Conservation (phyloP, 2,329 filamentous ascomycete genomes). For the Huntiella abstrusa region DNA sequence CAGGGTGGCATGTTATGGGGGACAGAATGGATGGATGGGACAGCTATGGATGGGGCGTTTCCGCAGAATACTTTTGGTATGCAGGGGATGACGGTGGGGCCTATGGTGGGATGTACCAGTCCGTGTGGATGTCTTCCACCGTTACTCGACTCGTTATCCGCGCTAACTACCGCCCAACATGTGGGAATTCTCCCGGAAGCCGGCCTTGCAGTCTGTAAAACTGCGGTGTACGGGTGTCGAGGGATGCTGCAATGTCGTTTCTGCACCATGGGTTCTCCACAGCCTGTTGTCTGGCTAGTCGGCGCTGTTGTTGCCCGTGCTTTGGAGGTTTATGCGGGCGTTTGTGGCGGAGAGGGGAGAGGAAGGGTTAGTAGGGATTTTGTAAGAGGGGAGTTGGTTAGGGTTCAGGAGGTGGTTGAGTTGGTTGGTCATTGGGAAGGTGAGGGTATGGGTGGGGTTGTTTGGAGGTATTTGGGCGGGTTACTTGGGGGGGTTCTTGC, state of each 20-base stretch:
- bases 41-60: too few species aligned
- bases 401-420: slow-evolving; percentile 27
- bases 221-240: slow-evolving; percentile 29
- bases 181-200: slow-evolving; percentile 23
- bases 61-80: too few species aligned
- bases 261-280: slow-evolving; percentile 25
- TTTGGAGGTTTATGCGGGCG: slow-evolving; percentile 1
- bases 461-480: slow-evolving; percentile 21
- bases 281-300: slow-evolving; percentile 27
- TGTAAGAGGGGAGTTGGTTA: slow-evolving; percentile 12
- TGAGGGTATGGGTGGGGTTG: slow-evolving; percentile 18
- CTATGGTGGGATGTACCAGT: too few species aligned
- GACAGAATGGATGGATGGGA: too few species aligned
- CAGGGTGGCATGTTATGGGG: too few species aligned
- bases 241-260: slow-evolving; percentile 26
- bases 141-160: too few species aligned
- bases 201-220: slow-evolving; percentile 26
- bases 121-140: too few species aligned
- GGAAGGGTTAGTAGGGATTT: slow-evolving; percentile 9
- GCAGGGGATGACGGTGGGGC: too few species aligned
- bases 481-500: slow-evolving; percentile 26
- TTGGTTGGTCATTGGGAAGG: slow-evolving; percentile 23
- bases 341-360: slow-evolving; percentile 15
- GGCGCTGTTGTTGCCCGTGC: too few species aligned
- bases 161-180: too few species aligned